These are phyloP conservation scores for Fusarium sp. DNA, from an alignment of 2,329 filamentous ascomycete species.

Conservation along the genomic window DNA sequence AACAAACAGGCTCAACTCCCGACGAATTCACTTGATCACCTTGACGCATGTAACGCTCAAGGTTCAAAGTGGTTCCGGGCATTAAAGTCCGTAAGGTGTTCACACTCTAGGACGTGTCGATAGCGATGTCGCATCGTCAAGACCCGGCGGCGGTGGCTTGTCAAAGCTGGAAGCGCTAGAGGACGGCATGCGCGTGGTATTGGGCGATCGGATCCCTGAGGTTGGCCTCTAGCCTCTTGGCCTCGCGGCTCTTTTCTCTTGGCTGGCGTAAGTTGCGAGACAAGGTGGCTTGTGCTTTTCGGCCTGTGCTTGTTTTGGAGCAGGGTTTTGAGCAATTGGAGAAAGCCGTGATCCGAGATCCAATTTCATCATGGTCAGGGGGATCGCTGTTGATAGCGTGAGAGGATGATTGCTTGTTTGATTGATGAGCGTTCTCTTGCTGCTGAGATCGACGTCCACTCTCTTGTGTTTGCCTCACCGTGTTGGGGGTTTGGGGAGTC, in stretches of 20 bases:
- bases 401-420: not conserved
- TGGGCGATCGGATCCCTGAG: conserved; percentile 37
- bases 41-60: conserved; percentile 13
- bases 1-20: not conserved
- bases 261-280: conserved; percentile 28
- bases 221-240: conserved; percentile 22
- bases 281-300: conserved; percentile 1
- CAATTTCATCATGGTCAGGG: conserved; percentile 13
- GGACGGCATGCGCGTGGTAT: conserved; percentile 22
- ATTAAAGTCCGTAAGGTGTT: conserved; percentile 33
- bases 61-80: conserved; percentile 20
- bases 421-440: not conserved
- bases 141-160: conserved; percentile 15
- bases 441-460: not conserved
- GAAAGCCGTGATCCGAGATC: conserved; percentile 3
- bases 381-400: not conserved
- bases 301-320: conserved; percentile 21
- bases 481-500: not conserved
- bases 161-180: conserved; percentile 19
- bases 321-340: conserved; percentile 17
- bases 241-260: conserved; percentile 41
- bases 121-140: conserved; percentile 8
- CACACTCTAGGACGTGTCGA: conserved; percentile 11
- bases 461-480: not conserved
- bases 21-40: not conserved